phyloP scores from a whole-genome alignment of 2,329 filamentous ascomycete genomes.

The Lachnellula arida region DNA sequence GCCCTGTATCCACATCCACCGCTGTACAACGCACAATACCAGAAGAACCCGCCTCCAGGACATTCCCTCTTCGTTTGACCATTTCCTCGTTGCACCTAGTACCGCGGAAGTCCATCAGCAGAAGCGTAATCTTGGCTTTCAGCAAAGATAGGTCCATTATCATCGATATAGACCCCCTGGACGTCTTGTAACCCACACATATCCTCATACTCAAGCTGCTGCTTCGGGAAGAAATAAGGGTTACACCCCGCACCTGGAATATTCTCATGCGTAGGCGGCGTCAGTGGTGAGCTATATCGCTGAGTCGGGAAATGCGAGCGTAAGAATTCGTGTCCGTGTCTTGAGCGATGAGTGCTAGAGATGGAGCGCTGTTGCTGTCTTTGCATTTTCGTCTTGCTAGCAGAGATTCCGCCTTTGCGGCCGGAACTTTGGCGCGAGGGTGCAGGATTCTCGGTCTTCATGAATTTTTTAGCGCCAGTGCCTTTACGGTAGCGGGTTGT shows the following conservation, averaged over 20 bases:
- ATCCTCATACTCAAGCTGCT: conserved; percentile 21
- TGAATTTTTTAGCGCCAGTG: conserved; percentile 36
- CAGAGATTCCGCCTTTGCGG: conserved; percentile 22
- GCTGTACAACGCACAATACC: neutral
- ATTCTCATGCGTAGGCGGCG: conserved; percentile 18
- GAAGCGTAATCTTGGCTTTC: conserved; percentile 13
- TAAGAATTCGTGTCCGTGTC: conserved; percentile 6
- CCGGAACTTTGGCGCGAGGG: conserved; percentile 26
- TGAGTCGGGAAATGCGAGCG: neutral
- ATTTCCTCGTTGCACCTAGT: neutral
- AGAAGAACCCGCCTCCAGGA: neutral
- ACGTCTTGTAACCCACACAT: conserved; percentile 23
- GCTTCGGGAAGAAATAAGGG: conserved; percentile 21
- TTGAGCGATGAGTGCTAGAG: conserved; percentile 2
- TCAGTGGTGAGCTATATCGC: conserved; percentile 20
- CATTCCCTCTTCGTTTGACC: neutral
- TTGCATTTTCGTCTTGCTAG: conserved; percentile 19
- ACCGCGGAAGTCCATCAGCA: conserved; percentile 9
- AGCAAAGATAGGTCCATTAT: conserved; percentile 24
- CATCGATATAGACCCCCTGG: conserved; percentile 25
- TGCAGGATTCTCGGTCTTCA: conserved; percentile 34
- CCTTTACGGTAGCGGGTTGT: conserved; percentile 74
- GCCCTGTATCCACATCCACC: neutral
- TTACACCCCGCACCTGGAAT: conserved; percentile 4
- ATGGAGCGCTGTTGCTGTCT: conserved; percentile 12